Base-by-base conservation (phyloP, 352 stramenopile species). In the Phytophthora cajani region DNA sequence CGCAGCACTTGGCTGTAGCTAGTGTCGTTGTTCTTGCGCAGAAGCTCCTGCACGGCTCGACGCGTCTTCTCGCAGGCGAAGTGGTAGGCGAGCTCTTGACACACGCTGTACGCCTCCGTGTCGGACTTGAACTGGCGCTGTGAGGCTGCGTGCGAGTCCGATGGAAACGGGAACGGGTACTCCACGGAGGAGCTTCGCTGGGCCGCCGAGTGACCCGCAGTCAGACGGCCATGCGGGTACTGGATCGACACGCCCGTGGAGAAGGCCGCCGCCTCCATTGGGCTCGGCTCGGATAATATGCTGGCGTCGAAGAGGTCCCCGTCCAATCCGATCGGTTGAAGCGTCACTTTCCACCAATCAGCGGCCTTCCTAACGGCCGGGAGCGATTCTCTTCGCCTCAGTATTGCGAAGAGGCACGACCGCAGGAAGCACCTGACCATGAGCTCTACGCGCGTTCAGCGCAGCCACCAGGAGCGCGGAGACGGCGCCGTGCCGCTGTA, bases 81-180 rank as follows among this genome's bases (percentile, higher is more conserved):
- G 36, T 88, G 82, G 49, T 88, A 91, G 32, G 85, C 85, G 17
- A 92, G 71, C 61, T 93, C 86, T 60, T 92, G 87, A 53, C 70
- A 84, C 14, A 66, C 74, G 2, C 32, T 64, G 66, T 88, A 87
- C n/a, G 54, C 66, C 62, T 87, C 73, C 0, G 77, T 76, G 2
- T 88, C 78, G 19, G 60, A 21, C 52, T 16, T 64, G 44, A 71
- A 63, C 2, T 60, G 61, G 38, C 30, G 47, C 38, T 69, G 30
- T 0, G 53, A 63, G 7, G 21, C 56, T 9, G 51, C 16, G 1
- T 55, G 46, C 0, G 64, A 67, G 44, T 21, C 3, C n/a, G 25
- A 25, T n/a, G 77, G 71, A 58, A 78, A 74, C 19, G 71, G 50
- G 55, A 72, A 81, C 23, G 74, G 67, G 52, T 62, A 68, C 16